These are phyloP conservation scores for Puccinia hordei DNA, from an alignment of 1,284 basidiomycete species.

Conservation along the genomic window DNA sequence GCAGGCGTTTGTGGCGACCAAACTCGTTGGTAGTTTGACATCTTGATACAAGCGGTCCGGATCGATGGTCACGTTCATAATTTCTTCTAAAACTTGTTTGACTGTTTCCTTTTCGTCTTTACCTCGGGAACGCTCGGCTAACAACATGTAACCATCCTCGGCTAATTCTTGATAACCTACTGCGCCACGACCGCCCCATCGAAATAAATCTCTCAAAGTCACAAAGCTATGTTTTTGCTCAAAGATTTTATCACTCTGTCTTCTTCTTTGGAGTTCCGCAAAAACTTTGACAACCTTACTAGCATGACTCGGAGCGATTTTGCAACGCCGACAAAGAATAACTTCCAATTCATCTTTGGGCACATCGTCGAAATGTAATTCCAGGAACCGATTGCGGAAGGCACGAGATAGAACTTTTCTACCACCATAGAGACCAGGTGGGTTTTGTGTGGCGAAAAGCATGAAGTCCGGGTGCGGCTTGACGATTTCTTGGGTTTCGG, in stretches of 20 bases:
- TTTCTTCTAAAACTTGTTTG: constrained; percentile 84
- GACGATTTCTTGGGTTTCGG: constrained; percentile 94
- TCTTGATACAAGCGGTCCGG: constrained; percentile 59
- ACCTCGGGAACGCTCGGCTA: constrained; percentile 85
- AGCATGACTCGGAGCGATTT: constrained; percentile 88
- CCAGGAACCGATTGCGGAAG: constrained; percentile 97
- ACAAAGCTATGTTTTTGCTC: constrained; percentile 97
- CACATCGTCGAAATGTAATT: constrained; percentile 97
- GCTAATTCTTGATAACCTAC: constrained; percentile 91
- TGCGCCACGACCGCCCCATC: constrained; percentile 85
- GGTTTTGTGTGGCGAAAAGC: constrained; percentile 98
- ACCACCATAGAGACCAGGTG: constrained; percentile 94
- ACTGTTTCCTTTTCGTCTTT: constrained; percentile 84
- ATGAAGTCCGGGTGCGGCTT: constrained; percentile 94
- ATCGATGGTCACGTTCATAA: constrained; percentile 84
- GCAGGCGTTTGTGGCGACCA: constrained; percentile 90
- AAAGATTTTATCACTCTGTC: constrained; percentile 88
- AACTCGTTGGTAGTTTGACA: constrained; percentile 61
- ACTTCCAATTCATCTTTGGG: constrained; percentile 90
- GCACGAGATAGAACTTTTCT: constrained; percentile 93
- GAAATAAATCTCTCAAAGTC: constrained; percentile 92
- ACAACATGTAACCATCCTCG: constrained; percentile 94
- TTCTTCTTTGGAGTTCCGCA: constrained; percentile 84
- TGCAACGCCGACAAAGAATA: constrained; percentile 84
- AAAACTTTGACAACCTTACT: constrained; percentile 90